Evolutionary conservation across 176 grass and related monocot genomes (phyloP).

Genomic region (Triticum monococcum): DNA sequence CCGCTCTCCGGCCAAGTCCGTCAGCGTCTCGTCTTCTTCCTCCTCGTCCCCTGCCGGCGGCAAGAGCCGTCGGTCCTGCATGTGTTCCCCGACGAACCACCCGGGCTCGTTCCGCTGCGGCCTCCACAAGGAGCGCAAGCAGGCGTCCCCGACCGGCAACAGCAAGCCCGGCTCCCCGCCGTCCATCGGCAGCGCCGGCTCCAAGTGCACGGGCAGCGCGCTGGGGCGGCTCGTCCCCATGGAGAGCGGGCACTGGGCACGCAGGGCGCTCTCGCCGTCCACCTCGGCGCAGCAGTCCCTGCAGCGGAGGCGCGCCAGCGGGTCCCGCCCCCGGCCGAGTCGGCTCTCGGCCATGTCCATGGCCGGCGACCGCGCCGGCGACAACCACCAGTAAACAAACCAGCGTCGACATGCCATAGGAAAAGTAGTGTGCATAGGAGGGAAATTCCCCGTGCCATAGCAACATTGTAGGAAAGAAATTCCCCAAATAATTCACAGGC

Average conservation of each 20-base stretch:
- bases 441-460: too few relatives aligned
- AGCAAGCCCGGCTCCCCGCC: background rate
- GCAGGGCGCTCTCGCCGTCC: constrained; percentile 40
- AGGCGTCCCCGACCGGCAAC: background rate
- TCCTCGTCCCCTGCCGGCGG: background rate
- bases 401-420: constrained; percentile 9
- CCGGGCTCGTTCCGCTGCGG: constrained; percentile 72
- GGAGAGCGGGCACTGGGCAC: constrained; percentile 53
- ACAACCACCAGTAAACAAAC: background rate
- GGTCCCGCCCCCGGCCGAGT: constrained; percentile 27
- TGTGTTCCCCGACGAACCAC: constrained; percentile 72
- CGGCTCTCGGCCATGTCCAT: constrained; percentile 56
- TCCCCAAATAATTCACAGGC: background rate
- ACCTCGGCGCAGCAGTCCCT: constrained; percentile 40
- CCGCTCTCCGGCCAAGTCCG: constrained; percentile 21
- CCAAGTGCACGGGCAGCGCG: constrained; percentile 42
- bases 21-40: constrained; percentile 28
- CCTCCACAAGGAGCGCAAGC: constrained; percentile 52
- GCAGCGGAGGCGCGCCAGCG: constrained; percentile 31
- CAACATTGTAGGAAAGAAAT: background rate
- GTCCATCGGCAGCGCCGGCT: background rate
- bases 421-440: background rate
- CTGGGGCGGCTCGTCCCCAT: constrained; percentile 46
- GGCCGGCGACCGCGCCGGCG: constrained; percentile 40
- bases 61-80: constrained; percentile 37